These are phyloP conservation scores for Carallia brachiata DNA, from an alignment of 345 rosid genomes.

Conservation along the genomic window DNA sequence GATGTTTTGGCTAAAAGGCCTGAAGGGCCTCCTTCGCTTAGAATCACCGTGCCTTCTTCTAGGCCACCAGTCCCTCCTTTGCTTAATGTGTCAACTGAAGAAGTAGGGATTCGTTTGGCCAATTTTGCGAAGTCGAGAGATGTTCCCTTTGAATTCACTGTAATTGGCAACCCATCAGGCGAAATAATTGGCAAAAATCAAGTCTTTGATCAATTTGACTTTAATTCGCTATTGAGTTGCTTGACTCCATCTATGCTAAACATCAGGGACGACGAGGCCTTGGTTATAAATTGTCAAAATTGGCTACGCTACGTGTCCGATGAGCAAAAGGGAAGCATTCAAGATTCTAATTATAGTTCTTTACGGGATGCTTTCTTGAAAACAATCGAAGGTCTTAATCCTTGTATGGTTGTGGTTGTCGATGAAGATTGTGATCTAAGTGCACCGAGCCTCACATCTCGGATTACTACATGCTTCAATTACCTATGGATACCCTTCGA, in stretches of 20 bases:
- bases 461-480: conserved; percentile 61
- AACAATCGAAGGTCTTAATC: conserved; percentile 45
- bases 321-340: conserved; percentile 21
- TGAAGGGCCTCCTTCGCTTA: conserved; percentile 62
- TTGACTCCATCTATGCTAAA: conserved; percentile 34
- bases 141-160: conserved; percentile 53
- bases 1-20: conserved; percentile 61
- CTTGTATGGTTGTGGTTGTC: conserved; percentile 41
- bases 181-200: conserved; percentile 20
- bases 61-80: conserved; percentile 59
- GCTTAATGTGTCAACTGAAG: conserved; percentile 49
- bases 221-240: conserved; percentile 38
- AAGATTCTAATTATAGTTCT: conserved; percentile 16
- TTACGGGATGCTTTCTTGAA: conserved; percentile 41
- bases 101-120: conserved; percentile 50
- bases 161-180: conserved; percentile 23
- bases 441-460: conserved; percentile 41
- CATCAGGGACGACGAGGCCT: conserved; percentile 51
- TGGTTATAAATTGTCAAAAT: conserved; percentile 64
- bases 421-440: conserved; percentile 65
- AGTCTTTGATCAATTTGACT: conserved; percentile 11
- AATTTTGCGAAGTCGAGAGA: conserved; percentile 59
- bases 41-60: conserved; percentile 51
- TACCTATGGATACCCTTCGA: conserved; percentile 78
- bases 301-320: conserved; percentile 61